These are phyloP conservation scores for Sarocladium kiliense DNA, from an alignment of 2,329 filamentous ascomycete species.

Conservation along the genomic window DNA sequence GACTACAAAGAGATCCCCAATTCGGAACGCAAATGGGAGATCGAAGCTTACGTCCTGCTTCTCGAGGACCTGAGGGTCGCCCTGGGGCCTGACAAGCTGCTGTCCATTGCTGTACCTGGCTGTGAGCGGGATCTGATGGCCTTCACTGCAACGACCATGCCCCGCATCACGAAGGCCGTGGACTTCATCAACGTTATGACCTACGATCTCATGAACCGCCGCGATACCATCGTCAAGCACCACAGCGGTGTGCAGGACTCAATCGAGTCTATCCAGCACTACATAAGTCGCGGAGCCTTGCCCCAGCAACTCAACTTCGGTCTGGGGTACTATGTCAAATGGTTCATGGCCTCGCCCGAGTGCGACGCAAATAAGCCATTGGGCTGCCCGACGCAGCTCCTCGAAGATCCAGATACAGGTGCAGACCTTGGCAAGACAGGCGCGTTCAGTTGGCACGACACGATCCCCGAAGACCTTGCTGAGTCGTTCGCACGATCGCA, in stretches of 20 bases:
- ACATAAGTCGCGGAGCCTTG: slow-evolving; percentile 49
- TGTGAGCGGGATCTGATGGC: slow-evolving; percentile 62
- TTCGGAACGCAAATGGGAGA: slow-evolving; percentile 52
- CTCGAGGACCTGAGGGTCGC: slow-evolving; percentile 52
- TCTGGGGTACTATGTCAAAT: slow-evolving; percentile 64
- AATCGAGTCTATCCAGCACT: slow-evolving; percentile 49
- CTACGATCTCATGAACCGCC: slow-evolving; percentile 67
- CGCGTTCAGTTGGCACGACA: slow-evolving; percentile 55
- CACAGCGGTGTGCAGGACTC: slow-evolving; percentile 58
- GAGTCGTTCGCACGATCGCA: slow-evolving; percentile 54
- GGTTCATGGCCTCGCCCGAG: slow-evolving; percentile 45
- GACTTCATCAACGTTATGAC: slow-evolving; percentile 67
- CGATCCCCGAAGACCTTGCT: slow-evolving; percentile 45
- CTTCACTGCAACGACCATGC: slow-evolving; percentile 53
- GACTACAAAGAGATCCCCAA: slow-evolving; percentile 65
- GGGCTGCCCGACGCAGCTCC: slow-evolving; percentile 48
- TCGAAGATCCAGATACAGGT: slow-evolving; percentile 55
- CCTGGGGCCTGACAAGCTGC: slow-evolving; percentile 50
- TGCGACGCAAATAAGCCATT: slow-evolving; percentile 37
- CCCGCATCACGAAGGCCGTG: slow-evolving; percentile 51
- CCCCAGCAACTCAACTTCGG: slow-evolving; percentile 54
- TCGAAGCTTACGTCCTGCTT: slow-evolving; percentile 57
- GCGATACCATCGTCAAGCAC: slow-evolving; percentile 58
- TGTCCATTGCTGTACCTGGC: slow-evolving; percentile 66
- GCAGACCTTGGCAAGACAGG: slow-evolving; percentile 52